Conservation (phyloP, 2,329 filamentous ascomycete species). For the Colletotrichum nymphaeae region DNA sequence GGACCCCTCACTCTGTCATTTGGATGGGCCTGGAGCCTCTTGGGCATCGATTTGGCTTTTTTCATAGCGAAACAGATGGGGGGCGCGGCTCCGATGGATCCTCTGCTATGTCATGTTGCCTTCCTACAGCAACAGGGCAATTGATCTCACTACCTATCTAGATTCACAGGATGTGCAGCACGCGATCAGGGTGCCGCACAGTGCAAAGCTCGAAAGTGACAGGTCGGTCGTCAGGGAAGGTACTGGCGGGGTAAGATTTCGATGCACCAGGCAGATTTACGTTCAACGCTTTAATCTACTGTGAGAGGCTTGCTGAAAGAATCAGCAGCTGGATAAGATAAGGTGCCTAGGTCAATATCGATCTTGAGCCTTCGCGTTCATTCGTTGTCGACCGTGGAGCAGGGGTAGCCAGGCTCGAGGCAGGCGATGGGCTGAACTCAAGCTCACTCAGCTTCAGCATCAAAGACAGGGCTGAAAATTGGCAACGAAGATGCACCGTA, state of each 20-base stretch:
- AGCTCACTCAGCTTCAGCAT: not conserved
- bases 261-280: not conserved
- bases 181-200: not conserved
- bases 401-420: constrained; percentile 10
- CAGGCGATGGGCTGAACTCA: constrained; percentile 12
- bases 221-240: not conserved
- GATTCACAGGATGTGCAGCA: not conserved
- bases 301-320: not conserved
- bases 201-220: no score
- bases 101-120: not conserved
- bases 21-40: not conserved
- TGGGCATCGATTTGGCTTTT: not conserved
- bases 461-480: constrained; percentile 14
- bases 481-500: not conserved
- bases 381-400: not conserved
- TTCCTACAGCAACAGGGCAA: not conserved
- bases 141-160: not conserved
- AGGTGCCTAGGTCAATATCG: not conserved
- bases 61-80: not conserved
- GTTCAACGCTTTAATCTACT: not conserved
- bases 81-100: not conserved
- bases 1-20: constrained; percentile 8
- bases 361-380: not conserved
- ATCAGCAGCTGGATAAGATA: not conserved
- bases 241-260: not conserved